phyloP scores from a whole-genome alignment of 2,329 filamentous ascomycete genomes.

The Alternaria consortialis region DNA sequence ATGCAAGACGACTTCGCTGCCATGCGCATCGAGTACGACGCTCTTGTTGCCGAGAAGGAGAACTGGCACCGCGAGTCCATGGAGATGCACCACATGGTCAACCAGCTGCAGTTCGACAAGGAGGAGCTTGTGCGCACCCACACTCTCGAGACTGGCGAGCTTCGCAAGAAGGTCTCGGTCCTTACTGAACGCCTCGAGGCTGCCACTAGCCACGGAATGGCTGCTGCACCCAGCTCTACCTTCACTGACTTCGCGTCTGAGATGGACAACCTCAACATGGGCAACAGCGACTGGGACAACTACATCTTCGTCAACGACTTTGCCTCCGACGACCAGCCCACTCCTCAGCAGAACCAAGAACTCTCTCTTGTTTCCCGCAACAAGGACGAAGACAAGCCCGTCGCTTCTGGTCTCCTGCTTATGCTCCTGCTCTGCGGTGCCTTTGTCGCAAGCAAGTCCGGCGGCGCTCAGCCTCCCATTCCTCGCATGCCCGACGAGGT shows the following conservation, averaged over 20 bases:
- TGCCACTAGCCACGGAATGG: slow-evolving; percentile 58
- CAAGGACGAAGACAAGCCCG: slow-evolving; percentile 64
- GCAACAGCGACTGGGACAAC: slow-evolving; percentile 79
- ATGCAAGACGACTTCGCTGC: slow-evolving; percentile 80
- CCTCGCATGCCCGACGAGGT: slow-evolving; percentile 83
- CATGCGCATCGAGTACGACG: slow-evolving; percentile 69
- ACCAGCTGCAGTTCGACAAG: slow-evolving; percentile 83
- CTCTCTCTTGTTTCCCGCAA: slow-evolving; percentile 55
- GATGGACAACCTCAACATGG: slow-evolving; percentile 86
- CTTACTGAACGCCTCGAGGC: slow-evolving; percentile 76
- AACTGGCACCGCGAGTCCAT: slow-evolving; percentile 77
- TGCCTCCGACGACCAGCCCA: slow-evolving; percentile 62
- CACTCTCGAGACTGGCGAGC: slow-evolving; percentile 87
- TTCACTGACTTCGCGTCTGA: slow-evolving; percentile 78
- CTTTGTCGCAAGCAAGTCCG: slow-evolving; percentile 89
- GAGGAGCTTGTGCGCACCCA: slow-evolving; percentile 89
- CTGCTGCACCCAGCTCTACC: slow-evolving; percentile 64
- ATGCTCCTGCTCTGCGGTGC: slow-evolving; percentile 97
- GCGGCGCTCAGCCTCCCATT: slow-evolving; percentile 74
- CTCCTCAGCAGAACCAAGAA: slow-evolving; percentile 47
- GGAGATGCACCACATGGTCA: slow-evolving; percentile 77
- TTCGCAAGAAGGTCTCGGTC: slow-evolving; percentile 90
- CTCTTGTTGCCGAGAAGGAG: slow-evolving; percentile 64
- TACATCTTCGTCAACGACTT: slow-evolving; percentile 80
- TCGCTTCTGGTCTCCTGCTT: slow-evolving; percentile 83